Conservation (phyloP, 1,284 basidiomycete genomes). For the Fomitopsis schrenkii region DNA sequence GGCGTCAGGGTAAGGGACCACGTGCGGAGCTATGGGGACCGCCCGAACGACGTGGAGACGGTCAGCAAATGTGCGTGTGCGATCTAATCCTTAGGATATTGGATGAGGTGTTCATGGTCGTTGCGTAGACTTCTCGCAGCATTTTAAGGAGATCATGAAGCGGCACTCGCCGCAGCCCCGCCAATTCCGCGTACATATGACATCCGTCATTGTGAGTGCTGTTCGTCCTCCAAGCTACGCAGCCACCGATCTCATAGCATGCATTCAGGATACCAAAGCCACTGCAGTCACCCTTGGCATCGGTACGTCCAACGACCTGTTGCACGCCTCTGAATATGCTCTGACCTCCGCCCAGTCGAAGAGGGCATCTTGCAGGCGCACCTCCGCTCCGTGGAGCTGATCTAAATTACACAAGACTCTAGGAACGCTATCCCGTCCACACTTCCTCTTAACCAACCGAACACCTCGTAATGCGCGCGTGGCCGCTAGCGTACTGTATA, state of each 20-base stretch:
- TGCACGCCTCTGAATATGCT: not conserved
- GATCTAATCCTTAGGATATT: not conserved
- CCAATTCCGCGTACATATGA: conserved; percentile 68
- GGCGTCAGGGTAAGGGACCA: conserved; percentile 58
- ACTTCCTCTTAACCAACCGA: not conserved
- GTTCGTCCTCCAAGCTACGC: not conserved
- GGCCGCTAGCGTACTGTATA: not conserved
- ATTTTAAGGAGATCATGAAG: conserved; percentile 37
- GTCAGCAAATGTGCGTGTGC: conserved; percentile 32
- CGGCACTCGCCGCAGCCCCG: conserved; percentile 42
- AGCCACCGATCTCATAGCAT: not conserved
- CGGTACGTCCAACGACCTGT: conserved; percentile 34
- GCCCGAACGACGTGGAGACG: conserved; percentile 31
- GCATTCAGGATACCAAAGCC: conserved; percentile 56
- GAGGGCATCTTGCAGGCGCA: conserved; percentile 52
- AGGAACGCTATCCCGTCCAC: not conserved
- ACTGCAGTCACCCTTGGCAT: conserved; percentile 63
- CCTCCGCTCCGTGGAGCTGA: conserved; percentile 48
- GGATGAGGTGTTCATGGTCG: not conserved
- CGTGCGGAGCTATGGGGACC: conserved; percentile 38
- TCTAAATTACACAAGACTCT: conserved; percentile 27
- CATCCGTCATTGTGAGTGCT: conserved; percentile 62
- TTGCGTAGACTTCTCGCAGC: conserved; percentile 33
- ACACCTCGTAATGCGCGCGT: not conserved
- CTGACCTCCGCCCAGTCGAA: conserved; percentile 25